A percentile compares a stretch with the other conserved stretches of the same genome.
These are phyloP conservation scores for Vigna radiata DNA, from an alignment of 306 rosid species.

Conservation along the genomic window DNA sequence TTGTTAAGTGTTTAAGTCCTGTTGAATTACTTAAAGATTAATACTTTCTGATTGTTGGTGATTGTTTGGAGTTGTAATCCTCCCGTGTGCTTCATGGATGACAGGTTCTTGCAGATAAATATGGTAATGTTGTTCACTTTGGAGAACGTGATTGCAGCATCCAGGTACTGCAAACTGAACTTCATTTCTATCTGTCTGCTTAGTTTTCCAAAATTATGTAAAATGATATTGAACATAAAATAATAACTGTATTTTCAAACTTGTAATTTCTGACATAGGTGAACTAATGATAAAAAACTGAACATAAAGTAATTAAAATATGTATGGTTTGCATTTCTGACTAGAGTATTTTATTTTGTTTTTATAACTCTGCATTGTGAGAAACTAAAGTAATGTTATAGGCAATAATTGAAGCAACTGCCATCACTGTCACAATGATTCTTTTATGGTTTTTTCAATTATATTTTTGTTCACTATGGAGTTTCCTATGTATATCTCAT, in stretches of 20 bases:
- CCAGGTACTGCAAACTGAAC: slow-evolving; percentile 67
- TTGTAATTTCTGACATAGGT: slow-evolving; percentile 18
- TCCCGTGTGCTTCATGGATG: slow-evolving; percentile 36
- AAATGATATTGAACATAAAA: slow-evolving; percentile 15
- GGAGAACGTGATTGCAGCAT: slow-evolving; percentile 99
- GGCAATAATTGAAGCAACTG: not conserved
- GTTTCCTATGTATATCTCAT: slow-evolving; percentile 14
- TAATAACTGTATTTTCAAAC: slow-evolving; percentile 3
- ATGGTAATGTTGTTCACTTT: slow-evolving; percentile 94
- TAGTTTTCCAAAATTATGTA: slow-evolving; percentile 21
- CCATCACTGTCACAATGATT: not conserved
- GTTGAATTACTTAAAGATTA: slow-evolving; percentile 22
- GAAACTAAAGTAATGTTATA: slow-evolving; percentile 25
- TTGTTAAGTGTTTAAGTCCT: slow-evolving; percentile 17
- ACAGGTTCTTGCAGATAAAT: slow-evolving; percentile 96
- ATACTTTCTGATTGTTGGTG: not conserved
- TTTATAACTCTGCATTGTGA: not conserved
- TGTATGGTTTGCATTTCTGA: slow-evolving; percentile 9
- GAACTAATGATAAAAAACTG: slow-evolving; percentile 7
- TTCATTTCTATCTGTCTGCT: slow-evolving; percentile 23
- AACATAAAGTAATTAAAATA: slow-evolving; percentile 3
- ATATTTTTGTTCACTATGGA: slow-evolving; percentile 9
- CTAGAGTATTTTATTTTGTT: not conserved
- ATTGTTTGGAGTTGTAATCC: slow-evolving; percentile 27
- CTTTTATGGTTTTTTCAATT: slow-evolving; percentile 14